phyloP scores from a whole-genome alignment of 73 alveolate species.

The Durusdinium trenchii region DNA sequence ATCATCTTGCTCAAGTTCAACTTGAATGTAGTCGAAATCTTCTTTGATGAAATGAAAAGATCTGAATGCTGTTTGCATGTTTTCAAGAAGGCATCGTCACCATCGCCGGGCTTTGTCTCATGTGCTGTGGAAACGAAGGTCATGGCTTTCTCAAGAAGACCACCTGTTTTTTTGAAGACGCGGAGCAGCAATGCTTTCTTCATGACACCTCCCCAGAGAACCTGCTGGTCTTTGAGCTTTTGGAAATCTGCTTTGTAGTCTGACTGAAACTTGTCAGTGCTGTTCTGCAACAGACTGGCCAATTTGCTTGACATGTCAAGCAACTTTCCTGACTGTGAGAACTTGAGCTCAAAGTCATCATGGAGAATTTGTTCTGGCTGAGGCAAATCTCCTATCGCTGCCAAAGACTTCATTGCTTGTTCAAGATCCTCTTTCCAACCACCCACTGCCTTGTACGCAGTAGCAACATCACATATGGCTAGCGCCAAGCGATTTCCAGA shows the following conservation, averaged over 20 bases:
- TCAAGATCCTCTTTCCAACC: not conserved
- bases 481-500: not conserved
- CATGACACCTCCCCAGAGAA: not conserved
- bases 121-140: not conserved
- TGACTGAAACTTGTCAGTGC: constrained; percentile 14
- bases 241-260: not conserved
- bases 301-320: not conserved
- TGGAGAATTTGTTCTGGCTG: not conserved
- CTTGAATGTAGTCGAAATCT: not conserved
- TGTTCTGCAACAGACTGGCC: not conserved
- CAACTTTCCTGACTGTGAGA: not conserved
- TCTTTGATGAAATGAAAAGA: not conserved
- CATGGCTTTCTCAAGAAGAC: not conserved
- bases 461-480: not conserved
- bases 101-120: not conserved
- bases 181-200: not conserved
- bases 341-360: not conserved
- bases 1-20: not conserved
- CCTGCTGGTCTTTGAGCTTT: not conserved
- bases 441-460: not conserved
- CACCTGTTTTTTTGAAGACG: not conserved
- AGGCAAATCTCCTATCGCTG: not conserved
- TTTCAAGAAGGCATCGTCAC: not conserved
- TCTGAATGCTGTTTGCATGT: not conserved
- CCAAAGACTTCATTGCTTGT: not conserved